These are phyloP conservation scores for Calonectria montana DNA, from an alignment of 2,329 filamentous ascomycete species.

Conservation along the genomic window DNA sequence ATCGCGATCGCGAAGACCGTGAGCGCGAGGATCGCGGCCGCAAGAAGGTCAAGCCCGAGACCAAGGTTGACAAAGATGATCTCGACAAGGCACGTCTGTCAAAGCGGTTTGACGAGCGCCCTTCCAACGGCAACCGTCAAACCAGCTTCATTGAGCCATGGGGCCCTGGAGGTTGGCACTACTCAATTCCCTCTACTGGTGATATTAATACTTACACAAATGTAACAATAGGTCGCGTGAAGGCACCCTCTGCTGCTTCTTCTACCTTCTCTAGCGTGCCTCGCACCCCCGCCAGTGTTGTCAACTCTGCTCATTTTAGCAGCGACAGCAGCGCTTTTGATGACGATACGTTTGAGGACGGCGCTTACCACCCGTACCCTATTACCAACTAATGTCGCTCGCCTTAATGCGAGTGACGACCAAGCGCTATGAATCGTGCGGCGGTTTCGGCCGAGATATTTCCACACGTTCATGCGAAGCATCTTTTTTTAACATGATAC, in stretches of 20 bases:
- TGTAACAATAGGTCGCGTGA: constrained; percentile 42
- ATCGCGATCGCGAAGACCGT: constrained; percentile 31
- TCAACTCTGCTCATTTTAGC: constrained; percentile 43
- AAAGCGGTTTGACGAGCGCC: constrained; percentile 51
- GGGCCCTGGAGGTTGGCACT: constrained; percentile 47
- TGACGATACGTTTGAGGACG: constrained; percentile 48
- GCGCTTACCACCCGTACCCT: constrained; percentile 50
- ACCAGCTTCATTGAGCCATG: constrained; percentile 50
- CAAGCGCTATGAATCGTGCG: neutral
- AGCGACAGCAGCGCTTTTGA: constrained; percentile 45
- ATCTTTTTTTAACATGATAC: constrained; percentile 2
- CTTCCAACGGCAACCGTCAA: constrained; percentile 42
- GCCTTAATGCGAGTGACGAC: constrained; percentile 16
- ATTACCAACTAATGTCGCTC: constrained; percentile 42
- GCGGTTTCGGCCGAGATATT: neutral
- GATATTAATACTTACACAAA: constrained; percentile 43
- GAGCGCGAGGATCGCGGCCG: constrained; percentile 33
- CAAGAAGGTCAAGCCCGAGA: constrained; percentile 42
- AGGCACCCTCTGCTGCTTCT: constrained; percentile 37
- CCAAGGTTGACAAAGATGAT: constrained; percentile 46
- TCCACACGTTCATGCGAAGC: constrained; percentile 2
- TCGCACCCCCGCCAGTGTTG: constrained; percentile 42
- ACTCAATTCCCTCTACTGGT: constrained; percentile 38
- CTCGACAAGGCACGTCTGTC: constrained; percentile 52
- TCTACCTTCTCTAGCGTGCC: constrained; percentile 44